Conservation (phyloP, 2,329 filamentous ascomycete genomes). For the Fusarium staphyleae region DNA sequence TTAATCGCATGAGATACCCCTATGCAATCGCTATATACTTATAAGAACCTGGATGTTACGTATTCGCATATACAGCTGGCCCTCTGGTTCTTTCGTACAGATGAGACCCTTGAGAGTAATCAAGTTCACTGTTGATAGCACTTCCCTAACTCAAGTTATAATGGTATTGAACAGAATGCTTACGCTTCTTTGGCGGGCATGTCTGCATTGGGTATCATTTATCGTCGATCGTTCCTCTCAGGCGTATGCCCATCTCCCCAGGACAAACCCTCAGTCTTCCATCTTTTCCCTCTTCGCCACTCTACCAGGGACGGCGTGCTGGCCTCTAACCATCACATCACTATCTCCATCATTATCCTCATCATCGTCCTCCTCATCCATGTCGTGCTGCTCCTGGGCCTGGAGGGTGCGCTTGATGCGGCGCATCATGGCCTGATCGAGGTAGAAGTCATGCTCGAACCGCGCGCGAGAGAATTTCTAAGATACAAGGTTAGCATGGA, state of each 20-base stretch:
- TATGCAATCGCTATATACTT: too few species aligned
- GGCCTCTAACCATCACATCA: conserved; percentile 38
- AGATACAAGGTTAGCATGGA: background rate
- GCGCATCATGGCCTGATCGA: conserved; percentile 63
- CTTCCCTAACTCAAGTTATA: background rate
- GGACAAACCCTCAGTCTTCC: background rate
- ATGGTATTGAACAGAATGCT: background rate
- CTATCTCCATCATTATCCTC: conserved; percentile 34
- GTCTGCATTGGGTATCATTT: conserved; percentile 31
- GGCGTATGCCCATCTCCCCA: background rate
- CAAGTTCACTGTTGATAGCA: too few species aligned
- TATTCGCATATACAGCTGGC: too few species aligned
- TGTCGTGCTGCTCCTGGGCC: conserved; percentile 52
- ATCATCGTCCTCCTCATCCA: conserved; percentile 44
- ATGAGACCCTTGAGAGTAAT: too few species aligned
- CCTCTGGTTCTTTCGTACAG: too few species aligned
- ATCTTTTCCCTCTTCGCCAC: conserved; percentile 37
- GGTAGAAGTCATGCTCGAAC: conserved; percentile 58
- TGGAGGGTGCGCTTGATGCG: conserved; percentile 63
- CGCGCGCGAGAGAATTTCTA: conserved; percentile 55
- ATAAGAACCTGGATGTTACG: too few species aligned
- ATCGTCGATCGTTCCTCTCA: background rate
- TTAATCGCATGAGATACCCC: too few species aligned
- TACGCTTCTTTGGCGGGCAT: background rate
- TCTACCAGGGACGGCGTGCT: conserved; percentile 33